phyloP scores from a whole-genome alignment of 495 filamentous ascomycete genomes.

The Penicillium flavigenum region DNA sequence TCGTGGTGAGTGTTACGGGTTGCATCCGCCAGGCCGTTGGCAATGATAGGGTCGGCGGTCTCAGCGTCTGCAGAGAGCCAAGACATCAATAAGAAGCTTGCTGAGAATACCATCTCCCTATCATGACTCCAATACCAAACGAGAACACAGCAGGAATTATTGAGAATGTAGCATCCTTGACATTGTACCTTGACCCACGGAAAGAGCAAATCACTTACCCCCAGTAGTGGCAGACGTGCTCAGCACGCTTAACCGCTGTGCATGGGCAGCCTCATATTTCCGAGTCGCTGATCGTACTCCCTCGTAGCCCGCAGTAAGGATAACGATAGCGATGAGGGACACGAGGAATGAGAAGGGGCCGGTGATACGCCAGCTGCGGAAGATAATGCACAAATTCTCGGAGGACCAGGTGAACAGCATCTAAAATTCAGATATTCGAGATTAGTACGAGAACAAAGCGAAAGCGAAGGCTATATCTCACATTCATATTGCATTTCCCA shows the following conservation, averaged over 20 bases:
- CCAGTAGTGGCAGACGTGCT: constrained; percentile 25
- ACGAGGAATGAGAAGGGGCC: constrained; percentile 69
- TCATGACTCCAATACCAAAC: constrained; percentile 2
- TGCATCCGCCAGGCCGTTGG: constrained; percentile 25
- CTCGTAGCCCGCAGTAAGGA: constrained; percentile 88
- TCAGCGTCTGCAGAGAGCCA: constrained; percentile 47
- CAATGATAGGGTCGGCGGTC: constrained; percentile 35
- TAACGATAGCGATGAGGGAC: constrained; percentile 78
- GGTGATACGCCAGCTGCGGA: constrained; percentile 82
- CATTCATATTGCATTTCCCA: constrained; percentile 80
- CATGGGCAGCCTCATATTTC: constrained; percentile 67
- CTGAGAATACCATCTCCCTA: constrained; percentile 13
- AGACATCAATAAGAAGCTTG: constrained; percentile 38
- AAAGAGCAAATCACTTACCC: constrained; percentile 51
- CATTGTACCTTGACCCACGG: background rate
- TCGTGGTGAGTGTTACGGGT: constrained; percentile 41
- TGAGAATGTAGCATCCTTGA: constrained; percentile 4
- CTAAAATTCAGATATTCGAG: constrained; percentile 38
- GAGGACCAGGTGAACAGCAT: constrained; percentile 99
- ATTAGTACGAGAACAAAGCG: constrained; percentile 5
- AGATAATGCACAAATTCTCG: constrained; percentile 89
- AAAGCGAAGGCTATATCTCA: constrained; percentile 35
- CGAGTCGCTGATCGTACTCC: constrained; percentile 72
- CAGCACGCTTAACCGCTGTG: constrained; percentile 46
- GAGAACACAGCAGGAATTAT: background rate